phyloP scores from a whole-genome alignment of 2,329 filamentous ascomycete species.

The Trichoderma lentiforme region DNA sequence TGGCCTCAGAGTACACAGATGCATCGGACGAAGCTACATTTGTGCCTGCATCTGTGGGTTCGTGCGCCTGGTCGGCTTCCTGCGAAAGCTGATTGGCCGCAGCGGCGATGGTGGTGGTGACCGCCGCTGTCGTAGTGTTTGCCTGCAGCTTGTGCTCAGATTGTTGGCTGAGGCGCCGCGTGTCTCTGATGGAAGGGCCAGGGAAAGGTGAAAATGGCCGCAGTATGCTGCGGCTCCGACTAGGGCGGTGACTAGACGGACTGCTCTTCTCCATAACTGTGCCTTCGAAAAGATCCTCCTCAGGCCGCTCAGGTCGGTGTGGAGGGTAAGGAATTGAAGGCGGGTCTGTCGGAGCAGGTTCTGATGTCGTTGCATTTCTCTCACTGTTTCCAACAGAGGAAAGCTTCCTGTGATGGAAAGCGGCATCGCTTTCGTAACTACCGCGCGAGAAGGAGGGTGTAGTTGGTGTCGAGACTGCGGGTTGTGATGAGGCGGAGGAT shows the following conservation, averaged over 20 bases:
- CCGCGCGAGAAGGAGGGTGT: slow-evolving; percentile 46
- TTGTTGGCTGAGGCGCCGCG: slow-evolving; percentile 3
- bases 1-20: slow-evolving; percentile 1
- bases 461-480: slow-evolving; percentile 24
- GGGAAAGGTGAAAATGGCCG: slow-evolving; percentile 12
- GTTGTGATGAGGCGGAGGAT: background rate
- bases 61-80: slow-evolving; percentile 15
- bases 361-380: background rate
- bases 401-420: slow-evolving; percentile 28
- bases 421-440: slow-evolving; percentile 39
- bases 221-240: slow-evolving; percentile 5
- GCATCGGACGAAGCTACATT: slow-evolving; percentile 1
- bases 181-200: background rate
- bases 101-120: background rate
- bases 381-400: background rate
- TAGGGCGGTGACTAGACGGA: slow-evolving; percentile 6
- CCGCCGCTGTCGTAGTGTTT: background rate
- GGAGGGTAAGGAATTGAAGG: slow-evolving; percentile 19
- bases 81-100: background rate
- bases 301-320: slow-evolving; percentile 24
- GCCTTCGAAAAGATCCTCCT: slow-evolving; percentile 21
- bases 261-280: background rate
- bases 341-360: background rate
- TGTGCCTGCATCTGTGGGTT: slow-evolving; percentile 5
- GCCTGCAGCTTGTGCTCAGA: slow-evolving; percentile 5